These are phyloP conservation scores for Dictyostelium brefeldianum DNA, from an alignment of 78 protist genomes.

Conservation along the genomic window DNA sequence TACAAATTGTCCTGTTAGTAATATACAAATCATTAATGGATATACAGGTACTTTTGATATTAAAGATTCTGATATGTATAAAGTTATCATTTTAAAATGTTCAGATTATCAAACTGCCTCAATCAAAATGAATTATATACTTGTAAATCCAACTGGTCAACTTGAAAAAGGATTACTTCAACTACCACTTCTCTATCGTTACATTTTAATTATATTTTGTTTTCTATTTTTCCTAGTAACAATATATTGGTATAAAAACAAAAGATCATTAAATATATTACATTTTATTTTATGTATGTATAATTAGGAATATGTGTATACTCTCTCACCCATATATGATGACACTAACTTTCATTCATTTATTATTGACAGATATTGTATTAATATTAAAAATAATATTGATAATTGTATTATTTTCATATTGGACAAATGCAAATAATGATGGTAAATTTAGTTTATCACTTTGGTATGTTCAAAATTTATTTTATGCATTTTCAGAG, in stretches of 20 bases:
- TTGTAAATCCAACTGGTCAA: conserved; percentile 53
- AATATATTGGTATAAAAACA: background rate
- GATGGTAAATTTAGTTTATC: conserved; percentile 22
- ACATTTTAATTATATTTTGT: background rate
- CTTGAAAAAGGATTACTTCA: conserved; percentile 43
- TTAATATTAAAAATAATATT: conserved; percentile 25
- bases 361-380: conserved; percentile 36
- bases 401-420: conserved; percentile 14
- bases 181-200: conserved; percentile 39
- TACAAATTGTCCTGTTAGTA: conserved; percentile 19
- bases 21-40: background rate
- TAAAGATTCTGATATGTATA: conserved; percentile 15
- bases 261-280: conserved; percentile 14
- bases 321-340: background rate
- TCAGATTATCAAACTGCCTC: background rate
- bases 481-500: conserved; percentile 47
- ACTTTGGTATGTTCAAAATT: conserved; percentile 16
- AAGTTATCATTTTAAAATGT: conserved; percentile 57
- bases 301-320: too few relatives aligned
- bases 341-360: background rate
- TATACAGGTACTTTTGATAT: background rate
- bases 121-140: background rate
- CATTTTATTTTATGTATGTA: conserved; percentile 24
- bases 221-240: background rate
- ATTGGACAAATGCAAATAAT: conserved; percentile 39